Evolutionary conservation across 2,329 filamentous ascomycete species (phyloP).

Genomic region (Ustulina deusta): DNA sequence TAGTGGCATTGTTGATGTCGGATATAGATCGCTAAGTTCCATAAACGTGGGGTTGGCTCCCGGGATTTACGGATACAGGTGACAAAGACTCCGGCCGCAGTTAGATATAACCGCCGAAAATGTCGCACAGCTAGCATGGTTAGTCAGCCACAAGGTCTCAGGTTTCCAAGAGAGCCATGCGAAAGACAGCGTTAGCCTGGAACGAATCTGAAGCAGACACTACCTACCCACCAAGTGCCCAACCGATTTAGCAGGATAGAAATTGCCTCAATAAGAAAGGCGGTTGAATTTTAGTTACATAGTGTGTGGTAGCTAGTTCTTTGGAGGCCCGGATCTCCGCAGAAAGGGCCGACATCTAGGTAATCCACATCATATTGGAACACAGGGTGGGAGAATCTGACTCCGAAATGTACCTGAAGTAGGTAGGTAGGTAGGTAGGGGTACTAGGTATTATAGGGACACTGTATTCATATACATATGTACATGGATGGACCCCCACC

Average conservation of each 20-base stretch:
- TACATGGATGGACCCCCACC: neutral
- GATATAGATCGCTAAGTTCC: slow-evolving; percentile 11
- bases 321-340: slow-evolving; percentile 34
- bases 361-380: neutral
- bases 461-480: too few species aligned
- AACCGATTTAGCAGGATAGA: slow-evolving; percentile 19
- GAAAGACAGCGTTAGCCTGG: slow-evolving; percentile 27
- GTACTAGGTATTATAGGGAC: too few species aligned
- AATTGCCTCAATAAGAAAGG: slow-evolving; percentile 33
- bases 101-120: slow-evolving; percentile 35
- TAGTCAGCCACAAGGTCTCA: slow-evolving; percentile 29
- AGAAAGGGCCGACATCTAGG: slow-evolving; percentile 37
- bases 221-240: neutral
- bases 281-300: slow-evolving; percentile 5
- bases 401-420: too few species aligned
- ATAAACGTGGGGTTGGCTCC: slow-evolving; percentile 1
- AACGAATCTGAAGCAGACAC: slow-evolving; percentile 31
- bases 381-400: too few species aligned
- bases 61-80: slow-evolving; percentile 30
- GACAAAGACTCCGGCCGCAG: slow-evolving; percentile 10
- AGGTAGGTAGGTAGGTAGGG: neutral
- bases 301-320: slow-evolving; percentile 1
- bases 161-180: slow-evolving; percentile 19
- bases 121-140: slow-evolving; percentile 39
- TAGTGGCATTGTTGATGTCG: slow-evolving; percentile 8